Evolutionary conservation across 1,284 basidiomycete genomes (phyloP).

Genomic region (Malassezia brasiliensis): DNA sequence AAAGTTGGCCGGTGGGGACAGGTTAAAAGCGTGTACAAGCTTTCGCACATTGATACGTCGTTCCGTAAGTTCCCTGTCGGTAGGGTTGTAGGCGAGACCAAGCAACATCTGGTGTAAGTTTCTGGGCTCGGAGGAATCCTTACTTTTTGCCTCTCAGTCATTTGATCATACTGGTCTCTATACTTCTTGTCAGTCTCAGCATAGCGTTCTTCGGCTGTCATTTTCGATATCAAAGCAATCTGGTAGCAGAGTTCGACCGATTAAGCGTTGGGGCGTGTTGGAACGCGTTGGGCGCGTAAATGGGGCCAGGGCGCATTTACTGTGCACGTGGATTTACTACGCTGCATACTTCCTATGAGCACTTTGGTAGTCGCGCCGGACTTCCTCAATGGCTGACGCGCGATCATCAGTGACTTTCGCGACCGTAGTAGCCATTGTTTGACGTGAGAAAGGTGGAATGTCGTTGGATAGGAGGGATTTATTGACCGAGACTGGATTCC

Average conservation of each 20-base stretch:
- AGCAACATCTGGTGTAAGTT: slow-evolving; percentile 2
- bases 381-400: background rate
- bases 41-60: background rate
- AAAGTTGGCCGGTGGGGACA: slow-evolving; percentile 1
- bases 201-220: slow-evolving; percentile 8
- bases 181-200: slow-evolving; percentile 15
- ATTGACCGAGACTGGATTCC: background rate
- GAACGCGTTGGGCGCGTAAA: background rate
- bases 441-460: too few species aligned
- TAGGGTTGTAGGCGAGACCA: slow-evolving; percentile 6
- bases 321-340: background rate
- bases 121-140: background rate
- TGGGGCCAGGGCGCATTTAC: background rate
- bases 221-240: background rate
- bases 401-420: background rate
- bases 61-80: slow-evolving; percentile 1
- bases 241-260: too few species aligned
- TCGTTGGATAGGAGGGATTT: too few species aligned
- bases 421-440: too few species aligned
- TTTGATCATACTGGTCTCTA: background rate
- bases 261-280: too few species aligned
- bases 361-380: background rate
- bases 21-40: slow-evolving; percentile 6
- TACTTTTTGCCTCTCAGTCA: slow-evolving; percentile 21
- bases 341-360: background rate